phyloP scores from a whole-genome alignment of 352 stramenopile genomes.

The Aphanomyces cochlioides region DNA sequence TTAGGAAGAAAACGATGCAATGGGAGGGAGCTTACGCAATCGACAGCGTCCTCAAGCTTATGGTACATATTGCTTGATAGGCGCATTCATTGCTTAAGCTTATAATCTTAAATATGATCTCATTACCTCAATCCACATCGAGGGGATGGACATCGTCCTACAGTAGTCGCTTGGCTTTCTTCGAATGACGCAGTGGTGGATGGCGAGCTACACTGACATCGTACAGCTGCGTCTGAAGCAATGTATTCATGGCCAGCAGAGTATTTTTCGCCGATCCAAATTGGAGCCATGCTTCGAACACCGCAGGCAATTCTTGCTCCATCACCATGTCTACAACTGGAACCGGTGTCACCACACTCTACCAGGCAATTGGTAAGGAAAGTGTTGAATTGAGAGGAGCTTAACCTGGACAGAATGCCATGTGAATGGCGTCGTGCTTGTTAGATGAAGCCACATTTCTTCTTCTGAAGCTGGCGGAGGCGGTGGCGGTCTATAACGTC shows the following conservation, averaged over 20 bases:
- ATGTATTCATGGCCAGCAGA: background rate
- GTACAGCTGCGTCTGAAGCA: background rate
- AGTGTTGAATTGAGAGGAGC: background rate
- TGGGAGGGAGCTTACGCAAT: no score
- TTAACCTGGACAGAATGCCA: constrained; percentile 2
- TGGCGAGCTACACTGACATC: background rate
- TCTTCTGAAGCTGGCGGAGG: background rate
- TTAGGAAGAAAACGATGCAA: no score
- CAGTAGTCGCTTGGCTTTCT: constrained; percentile 1
- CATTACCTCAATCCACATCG: no score
- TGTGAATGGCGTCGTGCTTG: constrained; percentile 3
- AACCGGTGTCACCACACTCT: constrained; percentile 7
- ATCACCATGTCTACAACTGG: constrained; percentile 9
- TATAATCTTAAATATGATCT: no score
- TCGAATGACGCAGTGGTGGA: background rate
- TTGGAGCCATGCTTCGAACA: constrained; percentile 6
- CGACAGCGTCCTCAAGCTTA: no score
- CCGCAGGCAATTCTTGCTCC: background rate
- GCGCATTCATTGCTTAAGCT: no score
- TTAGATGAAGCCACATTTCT: constrained; percentile 15
- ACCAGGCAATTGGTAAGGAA: background rate
- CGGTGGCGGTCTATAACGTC: background rate
- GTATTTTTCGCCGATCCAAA: constrained; percentile 9
- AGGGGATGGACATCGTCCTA: background rate
- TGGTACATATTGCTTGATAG: no score